Percentiles rank a stretch among this genome's conserved stretches.
phyloP scores from a whole-genome alignment of 75 land plant genomes.

The Selaginella moellendorffii region DNA sequence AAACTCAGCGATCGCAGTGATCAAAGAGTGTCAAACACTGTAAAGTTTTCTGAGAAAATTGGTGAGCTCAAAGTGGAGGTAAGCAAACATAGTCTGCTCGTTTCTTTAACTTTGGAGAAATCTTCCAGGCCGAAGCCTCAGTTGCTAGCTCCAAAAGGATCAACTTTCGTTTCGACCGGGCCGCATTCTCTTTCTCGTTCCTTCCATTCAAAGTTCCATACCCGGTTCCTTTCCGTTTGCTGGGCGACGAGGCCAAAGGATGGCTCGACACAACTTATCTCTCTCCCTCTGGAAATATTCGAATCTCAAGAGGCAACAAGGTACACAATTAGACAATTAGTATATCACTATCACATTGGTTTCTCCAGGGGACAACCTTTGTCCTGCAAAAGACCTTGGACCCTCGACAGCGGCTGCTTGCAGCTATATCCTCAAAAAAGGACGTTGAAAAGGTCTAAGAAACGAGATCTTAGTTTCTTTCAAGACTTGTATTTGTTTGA shows the following conservation, averaged over 20 bases:
- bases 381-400: slow-evolving; percentile 79
- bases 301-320: slow-evolving; percentile 93
- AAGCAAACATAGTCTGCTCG: slow-evolving; percentile 1
- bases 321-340: slow-evolving; percentile 16
- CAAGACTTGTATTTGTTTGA: background rate
- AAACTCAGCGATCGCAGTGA: slow-evolving; percentile 41
- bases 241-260: slow-evolving; percentile 98
- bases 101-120: slow-evolving; percentile 3
- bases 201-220: slow-evolving; percentile 98
- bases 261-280: slow-evolving; percentile 95
- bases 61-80: slow-evolving; percentile 99
- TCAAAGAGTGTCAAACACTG: slow-evolving; percentile 79
- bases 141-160: slow-evolving; percentile 60
- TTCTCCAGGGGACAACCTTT: slow-evolving; percentile 92
- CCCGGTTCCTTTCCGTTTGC: slow-evolving; percentile 82
- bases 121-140: slow-evolving; percentile 70
- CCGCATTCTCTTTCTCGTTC: slow-evolving; percentile 82
- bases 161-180: slow-evolving; percentile 80
- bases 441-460: slow-evolving; percentile 40
- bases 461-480: background rate
- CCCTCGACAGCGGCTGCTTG: slow-evolving; percentile 58
- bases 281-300: slow-evolving; percentile 59
- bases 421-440: slow-evolving; percentile 44
- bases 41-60: slow-evolving; percentile 67
- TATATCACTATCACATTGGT: slow-evolving; percentile 6